Base-by-base conservation (phyloP, 345 rosid genomes). In the Pistacia integerrima region DNA sequence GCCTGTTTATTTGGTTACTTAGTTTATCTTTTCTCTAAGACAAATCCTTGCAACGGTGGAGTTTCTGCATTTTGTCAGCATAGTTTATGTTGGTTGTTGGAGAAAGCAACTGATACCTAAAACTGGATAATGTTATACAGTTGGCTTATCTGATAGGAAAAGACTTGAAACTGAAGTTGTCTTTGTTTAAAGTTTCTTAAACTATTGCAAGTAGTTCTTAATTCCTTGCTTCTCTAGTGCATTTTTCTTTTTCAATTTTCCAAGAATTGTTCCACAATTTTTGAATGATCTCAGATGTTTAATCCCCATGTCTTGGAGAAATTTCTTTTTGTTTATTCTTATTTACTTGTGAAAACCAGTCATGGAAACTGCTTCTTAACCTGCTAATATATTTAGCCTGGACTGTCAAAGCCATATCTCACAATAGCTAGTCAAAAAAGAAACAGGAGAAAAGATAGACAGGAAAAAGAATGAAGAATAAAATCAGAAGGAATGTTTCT, bases 1-100 rank as follows among this genome's bases (percentile, higher is more conserved):
- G 30, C 90, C 89, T 56, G 76, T 87, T 59, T 88, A 87, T 79
- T 83, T 85, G 72, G 92, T 90, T 46, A 85, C 91, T 38, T 86
- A 84, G 76, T 36, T 30, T 33, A 35, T 20, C 48, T 18, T 30
- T 25, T 33, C 35, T 20, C 48, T 18, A 11, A 59, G 60, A 7
- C 41, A 64, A 5, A 44, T 35, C 30, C 64, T 55, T 64, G 36
- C 51, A 36, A 61, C 3, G 61, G 58, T 0, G 36, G 11, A 38
- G 35, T 46, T 67, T 60, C 64, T 41, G 51, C 77, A 17, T 67
- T 17, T 35, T 65, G 59, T 64, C 69, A 54, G 49, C 75, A 56
- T 67, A 74, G 65, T 60, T 14, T 22, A 68, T 5, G 62, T 74
- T 64, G 73, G 74, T 57, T 6, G 17, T 11, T 55, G 18, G 49